Evolutionary conservation across 75 land plant genomes (phyloP).

Genomic region (Pinus tabuliformis): DNA sequence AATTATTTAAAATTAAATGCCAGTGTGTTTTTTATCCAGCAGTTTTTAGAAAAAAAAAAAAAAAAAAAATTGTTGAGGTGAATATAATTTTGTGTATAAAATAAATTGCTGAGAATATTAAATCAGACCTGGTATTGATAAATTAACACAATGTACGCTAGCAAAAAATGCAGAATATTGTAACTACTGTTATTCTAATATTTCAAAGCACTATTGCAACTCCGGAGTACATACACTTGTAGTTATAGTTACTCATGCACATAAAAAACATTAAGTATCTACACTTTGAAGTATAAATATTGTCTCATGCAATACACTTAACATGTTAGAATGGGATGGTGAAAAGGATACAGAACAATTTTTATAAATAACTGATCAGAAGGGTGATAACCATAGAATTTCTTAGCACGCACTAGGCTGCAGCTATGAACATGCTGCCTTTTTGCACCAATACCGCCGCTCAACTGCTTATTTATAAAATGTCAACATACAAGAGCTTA

Average conservation of each 20-base stretch:
- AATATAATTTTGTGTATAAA: too few relatives aligned
- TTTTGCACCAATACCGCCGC: constrained; percentile 61
- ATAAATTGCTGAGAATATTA: too few relatives aligned
- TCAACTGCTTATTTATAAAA: constrained; percentile 30
- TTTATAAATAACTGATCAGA: constrained; percentile 86
- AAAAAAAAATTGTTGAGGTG: too few relatives aligned
- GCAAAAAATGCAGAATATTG: not conserved
- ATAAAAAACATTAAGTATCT: not conserved
- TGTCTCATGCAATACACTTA: not conserved
- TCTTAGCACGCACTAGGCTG: constrained; percentile 80
- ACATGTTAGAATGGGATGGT: not conserved
- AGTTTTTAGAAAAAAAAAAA: too few relatives aligned
- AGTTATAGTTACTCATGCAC: not conserved
- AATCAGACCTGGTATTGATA: too few relatives aligned
- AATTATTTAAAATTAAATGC: too few relatives aligned
- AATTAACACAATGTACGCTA: not conserved
- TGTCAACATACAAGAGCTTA: not conserved
- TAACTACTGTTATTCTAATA: not conserved
- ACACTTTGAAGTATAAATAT: not conserved
- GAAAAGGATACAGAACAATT: constrained; percentile 83
- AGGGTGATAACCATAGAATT: constrained; percentile 82
- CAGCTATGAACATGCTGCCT: constrained; percentile 90
- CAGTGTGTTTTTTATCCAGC: too few relatives aligned
- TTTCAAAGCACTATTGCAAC: too few relatives aligned
- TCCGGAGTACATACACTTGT: not conserved